Base-by-base conservation (phyloP, 345 rosid genomes). In the Hibiscus tridactylites region DNA sequence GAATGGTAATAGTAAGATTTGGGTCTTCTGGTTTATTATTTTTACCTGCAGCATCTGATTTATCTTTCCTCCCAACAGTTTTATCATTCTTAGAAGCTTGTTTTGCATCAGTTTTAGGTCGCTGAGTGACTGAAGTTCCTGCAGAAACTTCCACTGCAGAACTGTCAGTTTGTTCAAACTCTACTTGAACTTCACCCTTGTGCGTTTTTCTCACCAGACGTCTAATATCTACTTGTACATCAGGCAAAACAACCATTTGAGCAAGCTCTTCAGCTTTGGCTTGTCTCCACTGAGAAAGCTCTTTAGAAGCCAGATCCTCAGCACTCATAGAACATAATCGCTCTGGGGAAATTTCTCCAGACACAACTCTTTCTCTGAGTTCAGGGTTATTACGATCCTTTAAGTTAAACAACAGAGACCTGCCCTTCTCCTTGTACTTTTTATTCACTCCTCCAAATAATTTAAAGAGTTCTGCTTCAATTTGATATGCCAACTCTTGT, bases 201-300 rank as follows among this genome's bases (percentile, higher is more conserved):
- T 94, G 98, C 26, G 98, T 91, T 83, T 94, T 94, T 84, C 80
- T 88, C 59, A 94, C 97, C 75, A 94, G 71, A 50, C 93, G 88
- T 72, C 96, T 82, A 24, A 87, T 76, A 73, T 90, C 96, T 60
- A 84, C 91, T 65, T 89, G 86, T 39, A 90, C 71, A 74, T 91
- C 96, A 31, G 87, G 94, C 75, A 94, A 78, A 62, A 94, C 91
- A 50, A 91, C 96, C 94, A 91, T 94, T 50, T 91, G 92, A 58
- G 98, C 98, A 81, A 94, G 78, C 80, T 91, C 91, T 71, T 94
- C 93, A 0, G 95, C 98, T 79, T 94, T 91, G 3, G 97, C 98
- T 79, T 87, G 89, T 29, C 98, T 88, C 98, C 98, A 94, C 57
- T 91, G 74, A 1, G 98, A 88, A 61, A 94, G 86, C 82, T 94